Conservation (phyloP, 2,329 filamentous ascomycete genomes). For the Paecilomyces dactylethromorphus region DNA sequence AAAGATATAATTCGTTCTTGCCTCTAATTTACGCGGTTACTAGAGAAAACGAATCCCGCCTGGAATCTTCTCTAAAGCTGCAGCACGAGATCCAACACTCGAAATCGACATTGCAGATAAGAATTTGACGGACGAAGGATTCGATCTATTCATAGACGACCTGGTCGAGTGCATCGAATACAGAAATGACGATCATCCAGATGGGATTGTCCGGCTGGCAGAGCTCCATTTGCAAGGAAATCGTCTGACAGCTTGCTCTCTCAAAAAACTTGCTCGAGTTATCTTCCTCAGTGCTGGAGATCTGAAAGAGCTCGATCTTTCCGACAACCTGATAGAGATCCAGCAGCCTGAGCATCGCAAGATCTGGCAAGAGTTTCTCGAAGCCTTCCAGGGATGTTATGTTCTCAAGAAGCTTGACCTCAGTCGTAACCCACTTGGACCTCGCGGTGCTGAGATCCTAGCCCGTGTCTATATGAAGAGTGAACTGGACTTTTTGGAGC, state of each 20-base stretch:
- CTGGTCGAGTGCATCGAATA: slow-evolving; percentile 33
- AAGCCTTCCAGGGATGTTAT: slow-evolving; percentile 36
- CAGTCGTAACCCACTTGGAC: slow-evolving; percentile 37
- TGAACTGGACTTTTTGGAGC: slow-evolving; percentile 25
- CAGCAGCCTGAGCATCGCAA: slow-evolving; percentile 25
- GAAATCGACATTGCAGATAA: slow-evolving; percentile 43
- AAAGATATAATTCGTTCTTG: background rate
- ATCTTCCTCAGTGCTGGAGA: slow-evolving; percentile 37
- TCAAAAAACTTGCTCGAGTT: slow-evolving; percentile 35
- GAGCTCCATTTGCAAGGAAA: slow-evolving; percentile 43
- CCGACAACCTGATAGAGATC: slow-evolving; percentile 39
- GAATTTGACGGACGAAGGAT: slow-evolving; percentile 40
- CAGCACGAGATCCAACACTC: slow-evolving; percentile 27
- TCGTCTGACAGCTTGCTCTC: slow-evolving; percentile 33
- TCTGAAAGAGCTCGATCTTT: slow-evolving; percentile 41
- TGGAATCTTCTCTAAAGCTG: slow-evolving; percentile 18
- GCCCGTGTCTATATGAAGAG: slow-evolving; percentile 35
- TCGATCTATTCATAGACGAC: slow-evolving; percentile 36
- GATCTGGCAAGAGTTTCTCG: slow-evolving; percentile 39
- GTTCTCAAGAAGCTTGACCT: slow-evolving; percentile 41
- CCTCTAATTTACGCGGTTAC: background rate
- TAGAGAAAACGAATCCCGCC: slow-evolving; percentile 31
- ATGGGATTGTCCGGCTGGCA: slow-evolving; percentile 32
- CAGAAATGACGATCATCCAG: slow-evolving; percentile 20
- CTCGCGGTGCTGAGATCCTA: slow-evolving; percentile 40